These are phyloP conservation scores for Sphagnum tenellum DNA, from an alignment of 225 moss, liverwort and hornwort genomes.

Conservation along the genomic window DNA sequence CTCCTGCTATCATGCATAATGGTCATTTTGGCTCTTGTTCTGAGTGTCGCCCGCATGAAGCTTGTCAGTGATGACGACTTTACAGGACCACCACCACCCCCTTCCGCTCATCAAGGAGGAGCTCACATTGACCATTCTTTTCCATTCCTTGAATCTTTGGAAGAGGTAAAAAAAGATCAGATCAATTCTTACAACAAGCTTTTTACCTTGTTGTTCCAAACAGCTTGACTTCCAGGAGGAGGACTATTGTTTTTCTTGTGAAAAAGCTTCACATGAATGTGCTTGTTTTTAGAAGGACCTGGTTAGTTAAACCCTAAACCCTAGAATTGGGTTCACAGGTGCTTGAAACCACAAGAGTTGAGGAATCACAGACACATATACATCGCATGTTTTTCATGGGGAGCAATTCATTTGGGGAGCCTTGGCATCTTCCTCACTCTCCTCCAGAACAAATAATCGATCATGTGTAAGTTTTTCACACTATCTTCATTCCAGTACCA, in stretches of 20 bases:
- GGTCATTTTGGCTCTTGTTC: constrained; percentile 80
- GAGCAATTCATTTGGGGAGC: constrained; percentile 87
- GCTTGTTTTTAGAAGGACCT: too few relatives aligned
- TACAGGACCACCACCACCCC: constrained; percentile 74
- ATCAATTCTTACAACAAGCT: too few relatives aligned
- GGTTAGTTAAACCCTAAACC: too few relatives aligned
- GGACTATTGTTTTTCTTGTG: too few relatives aligned
- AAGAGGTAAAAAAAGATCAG: constrained; percentile 47
- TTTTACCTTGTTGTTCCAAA: too few relatives aligned
- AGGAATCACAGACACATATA: constrained; percentile 93
- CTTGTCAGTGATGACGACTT: constrained; percentile 86
- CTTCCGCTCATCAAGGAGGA: constrained; percentile 17
- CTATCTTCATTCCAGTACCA: too few relatives aligned
- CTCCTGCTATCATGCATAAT: constrained; percentile 69
- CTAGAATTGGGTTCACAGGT: constrained; percentile 32
- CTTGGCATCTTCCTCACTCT: constrained; percentile 98
- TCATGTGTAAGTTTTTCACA: constrained; percentile 59
- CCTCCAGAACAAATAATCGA: constrained; percentile 93
- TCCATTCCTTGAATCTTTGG: constrained; percentile 90
- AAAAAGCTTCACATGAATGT: too few relatives aligned
- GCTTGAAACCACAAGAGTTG: constrained; percentile 82
- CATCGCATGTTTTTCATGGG: constrained; percentile 97
- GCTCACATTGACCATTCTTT: constrained; percentile 89
- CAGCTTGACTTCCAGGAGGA: too few relatives aligned
- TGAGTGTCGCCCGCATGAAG: constrained; percentile 95